These are phyloP conservation scores for Paraphoma chrysanthemicola DNA, from an alignment of 2,329 filamentous ascomycete species.

Conservation along the genomic window DNA sequence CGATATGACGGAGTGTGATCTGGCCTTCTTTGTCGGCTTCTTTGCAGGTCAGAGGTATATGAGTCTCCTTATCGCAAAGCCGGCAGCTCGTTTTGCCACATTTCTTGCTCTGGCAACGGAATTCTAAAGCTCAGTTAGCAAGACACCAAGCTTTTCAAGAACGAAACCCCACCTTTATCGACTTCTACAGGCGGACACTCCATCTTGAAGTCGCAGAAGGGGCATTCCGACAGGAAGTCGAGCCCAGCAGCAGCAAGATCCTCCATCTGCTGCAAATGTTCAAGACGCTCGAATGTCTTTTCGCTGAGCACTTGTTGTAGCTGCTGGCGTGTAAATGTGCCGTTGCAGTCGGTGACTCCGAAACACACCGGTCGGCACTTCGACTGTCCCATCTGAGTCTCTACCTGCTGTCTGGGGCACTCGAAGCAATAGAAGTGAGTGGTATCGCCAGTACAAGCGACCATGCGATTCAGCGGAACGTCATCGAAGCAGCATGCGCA, in stretches of 20 bases:
- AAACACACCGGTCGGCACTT: slow-evolving; percentile 75
- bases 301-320: slow-evolving; percentile 65
- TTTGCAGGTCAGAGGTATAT: slow-evolving; percentile 75
- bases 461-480: slow-evolving; percentile 69
- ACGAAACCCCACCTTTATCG: slow-evolving; percentile 54
- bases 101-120: slow-evolving; percentile 70
- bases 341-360: slow-evolving; percentile 65
- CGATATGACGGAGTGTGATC: slow-evolving; percentile 66
- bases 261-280: slow-evolving; percentile 74
- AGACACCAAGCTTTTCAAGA: too few relatives aligned
- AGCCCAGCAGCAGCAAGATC: slow-evolving; percentile 73
- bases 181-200: slow-evolving; percentile 72
- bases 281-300: slow-evolving; percentile 67
- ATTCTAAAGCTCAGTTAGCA: slow-evolving; percentile 56
- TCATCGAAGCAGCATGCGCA: slow-evolving; percentile 77
- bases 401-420: slow-evolving; percentile 71
- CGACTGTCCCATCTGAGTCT: slow-evolving; percentile 72
- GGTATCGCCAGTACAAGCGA: slow-evolving; percentile 67
- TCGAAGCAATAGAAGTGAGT: slow-evolving; percentile 73
- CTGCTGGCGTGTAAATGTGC: slow-evolving; percentile 64
- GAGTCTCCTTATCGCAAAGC: slow-evolving; percentile 71
- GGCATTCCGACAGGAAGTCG: slow-evolving; percentile 76
- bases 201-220: slow-evolving; percentile 82
- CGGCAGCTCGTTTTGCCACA: slow-evolving; percentile 64
- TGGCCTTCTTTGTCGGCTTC: slow-evolving; percentile 68